Conservation (phyloP, 441 rosid genomes). For the Jatropha multifida region DNA sequence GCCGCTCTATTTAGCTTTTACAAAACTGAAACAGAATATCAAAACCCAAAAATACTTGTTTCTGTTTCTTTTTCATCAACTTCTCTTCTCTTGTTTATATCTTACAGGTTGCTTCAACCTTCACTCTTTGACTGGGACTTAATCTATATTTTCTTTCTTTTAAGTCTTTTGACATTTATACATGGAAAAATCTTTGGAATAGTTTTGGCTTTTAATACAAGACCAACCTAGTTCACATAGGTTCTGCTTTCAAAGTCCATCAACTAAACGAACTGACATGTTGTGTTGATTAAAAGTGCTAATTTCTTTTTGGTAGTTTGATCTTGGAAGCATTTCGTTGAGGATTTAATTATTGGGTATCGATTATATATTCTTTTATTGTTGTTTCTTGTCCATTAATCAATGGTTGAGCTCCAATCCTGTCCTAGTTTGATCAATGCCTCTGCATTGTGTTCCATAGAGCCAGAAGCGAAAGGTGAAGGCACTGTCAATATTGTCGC, state of each 20-base stretch:
- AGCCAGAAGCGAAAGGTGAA: conserved; percentile 41
- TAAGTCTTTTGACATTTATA: neutral
- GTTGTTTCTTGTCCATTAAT: neutral
- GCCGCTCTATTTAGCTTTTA: conserved; percentile 33
- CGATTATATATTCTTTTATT: neutral
- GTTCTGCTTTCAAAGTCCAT: neutral
- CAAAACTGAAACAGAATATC: conserved; percentile 25
- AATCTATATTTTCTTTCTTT: neutral
- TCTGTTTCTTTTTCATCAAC: neutral
- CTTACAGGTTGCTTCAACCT: no score
- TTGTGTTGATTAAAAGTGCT: neutral
- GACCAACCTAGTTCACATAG: neutral
- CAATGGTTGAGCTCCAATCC: conserved; percentile 50
- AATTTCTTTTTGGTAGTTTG: neutral
- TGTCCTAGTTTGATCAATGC: conserved; percentile 46
- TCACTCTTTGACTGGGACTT: neutral
- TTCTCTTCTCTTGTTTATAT: no score
- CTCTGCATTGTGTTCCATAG: conserved; percentile 47
- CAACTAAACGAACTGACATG: neutral
- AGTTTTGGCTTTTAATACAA: neutral
- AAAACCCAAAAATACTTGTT: neutral
- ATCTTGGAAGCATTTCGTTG: neutral
- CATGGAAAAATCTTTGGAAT: neutral
- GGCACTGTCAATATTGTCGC: conserved; percentile 29
- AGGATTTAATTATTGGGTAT: conserved; percentile 2